Percentiles rank a stretch among this genome's conserved stretches.
phyloP scores from a whole-genome alignment of 495 filamentous ascomycete genomes.

The Podospora pseudoanserina region DNA sequence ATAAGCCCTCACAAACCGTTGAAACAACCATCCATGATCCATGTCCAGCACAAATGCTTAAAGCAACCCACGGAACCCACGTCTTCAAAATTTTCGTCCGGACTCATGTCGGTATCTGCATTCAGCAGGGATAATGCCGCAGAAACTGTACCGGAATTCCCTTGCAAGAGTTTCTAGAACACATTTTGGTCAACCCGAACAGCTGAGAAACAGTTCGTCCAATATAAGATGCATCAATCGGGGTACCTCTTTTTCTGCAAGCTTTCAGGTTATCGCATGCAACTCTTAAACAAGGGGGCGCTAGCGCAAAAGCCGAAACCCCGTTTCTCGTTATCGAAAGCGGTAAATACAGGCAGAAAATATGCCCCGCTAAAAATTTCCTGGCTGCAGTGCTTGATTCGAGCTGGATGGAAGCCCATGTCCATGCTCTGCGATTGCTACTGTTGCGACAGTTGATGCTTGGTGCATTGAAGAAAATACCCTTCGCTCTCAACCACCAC shows the following conservation, averaged over 20 bases:
- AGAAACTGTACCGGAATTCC: not conserved
- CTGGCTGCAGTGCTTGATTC: not conserved
- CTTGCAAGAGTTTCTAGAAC: not conserved
- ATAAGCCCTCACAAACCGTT: not conserved
- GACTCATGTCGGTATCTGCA: not conserved
- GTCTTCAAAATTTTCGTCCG: not conserved
- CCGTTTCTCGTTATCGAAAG: slow-evolving; percentile 12
- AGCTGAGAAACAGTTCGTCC: not conserved
- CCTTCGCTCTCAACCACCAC: not conserved
- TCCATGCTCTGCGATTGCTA: not conserved
- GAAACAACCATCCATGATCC: not conserved
- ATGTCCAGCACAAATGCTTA: not conserved
- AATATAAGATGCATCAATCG: not conserved
- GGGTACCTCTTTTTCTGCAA: not conserved
- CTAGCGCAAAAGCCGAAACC: not conserved
- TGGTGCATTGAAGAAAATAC: not conserved
- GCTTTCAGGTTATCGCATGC: not conserved
- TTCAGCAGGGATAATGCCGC: not conserved
- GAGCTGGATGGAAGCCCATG: no score
- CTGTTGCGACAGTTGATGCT: not conserved
- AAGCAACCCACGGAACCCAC: not conserved
- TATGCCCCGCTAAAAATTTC: slow-evolving; percentile 22
- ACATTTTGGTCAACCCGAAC: not conserved
- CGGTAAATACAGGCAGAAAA: slow-evolving; percentile 12
- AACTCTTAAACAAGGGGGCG: slow-evolving; percentile 7